Percentiles rank a stretch among this genome's conserved stretches.
These are phyloP conservation scores for Trypanosoma melophagium DNA, from an alignment of 208 protist species.

Conservation along the genomic window DNA sequence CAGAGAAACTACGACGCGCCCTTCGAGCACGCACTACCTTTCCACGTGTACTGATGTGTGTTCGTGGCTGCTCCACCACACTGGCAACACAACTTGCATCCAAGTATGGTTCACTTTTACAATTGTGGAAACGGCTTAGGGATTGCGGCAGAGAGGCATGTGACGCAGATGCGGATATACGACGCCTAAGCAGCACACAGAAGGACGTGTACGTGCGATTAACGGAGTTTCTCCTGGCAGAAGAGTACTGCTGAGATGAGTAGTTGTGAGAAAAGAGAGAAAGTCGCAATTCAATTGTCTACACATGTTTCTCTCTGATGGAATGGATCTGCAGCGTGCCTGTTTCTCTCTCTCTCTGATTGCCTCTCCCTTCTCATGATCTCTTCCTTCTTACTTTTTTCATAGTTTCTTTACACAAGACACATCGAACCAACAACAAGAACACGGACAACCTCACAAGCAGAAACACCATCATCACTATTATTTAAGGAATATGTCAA, in stretches of 20 bases:
- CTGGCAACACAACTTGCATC: slow-evolving; percentile 42
- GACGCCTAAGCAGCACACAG: slow-evolving; percentile 45
- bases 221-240: slow-evolving; percentile 68
- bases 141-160: slow-evolving; percentile 41
- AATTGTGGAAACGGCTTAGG: slow-evolving; percentile 47
- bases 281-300: neutral
- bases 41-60: slow-evolving; percentile 73
- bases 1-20: slow-evolving; percentile 30
- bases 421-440: neutral
- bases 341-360: neutral
- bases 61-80: slow-evolving; percentile 61
- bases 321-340: neutral
- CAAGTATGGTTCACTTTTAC: slow-evolving; percentile 59
- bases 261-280: neutral
- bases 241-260: slow-evolving; percentile 50
- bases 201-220: slow-evolving; percentile 68
- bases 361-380: no score
- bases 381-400: no score
- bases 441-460: no score
- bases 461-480: no score
- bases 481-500: neutral
- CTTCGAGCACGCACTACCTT: slow-evolving; percentile 64
- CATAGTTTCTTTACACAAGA: no score
- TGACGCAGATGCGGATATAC: slow-evolving; percentile 51
- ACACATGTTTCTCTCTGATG: neutral